Conservation (phyloP, 1,284 basidiomycete genomes). For the Naganishia sp. region DNA sequence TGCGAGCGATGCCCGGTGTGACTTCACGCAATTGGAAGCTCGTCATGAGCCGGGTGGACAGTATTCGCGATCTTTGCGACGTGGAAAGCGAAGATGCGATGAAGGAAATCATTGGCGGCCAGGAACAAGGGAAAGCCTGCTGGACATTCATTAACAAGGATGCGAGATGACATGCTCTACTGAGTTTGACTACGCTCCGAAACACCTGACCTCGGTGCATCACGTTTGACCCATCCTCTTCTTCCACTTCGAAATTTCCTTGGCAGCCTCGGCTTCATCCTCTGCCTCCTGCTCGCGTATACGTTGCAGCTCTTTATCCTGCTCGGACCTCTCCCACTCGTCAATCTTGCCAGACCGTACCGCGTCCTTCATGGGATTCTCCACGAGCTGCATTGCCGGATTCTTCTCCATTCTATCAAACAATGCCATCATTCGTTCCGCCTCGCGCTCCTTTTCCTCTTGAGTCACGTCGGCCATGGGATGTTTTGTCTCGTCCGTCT, state of each 20-base stretch:
- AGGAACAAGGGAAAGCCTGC: slow-evolving; percentile 30
- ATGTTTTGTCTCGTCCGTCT: slow-evolving; percentile 7
- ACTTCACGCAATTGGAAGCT: slow-evolving; percentile 81
- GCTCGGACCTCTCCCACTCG: slow-evolving; percentile 41
- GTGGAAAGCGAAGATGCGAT: slow-evolving; percentile 57
- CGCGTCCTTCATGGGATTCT: slow-evolving; percentile 71
- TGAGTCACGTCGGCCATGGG: slow-evolving; percentile 69
- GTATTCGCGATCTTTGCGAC: slow-evolving; percentile 73
- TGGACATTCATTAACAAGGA: slow-evolving; percentile 21
- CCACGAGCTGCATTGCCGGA: slow-evolving; percentile 47
- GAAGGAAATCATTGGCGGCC: slow-evolving; percentile 26
- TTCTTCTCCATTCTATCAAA: slow-evolving; percentile 82
- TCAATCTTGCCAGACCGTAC: slow-evolving; percentile 61
- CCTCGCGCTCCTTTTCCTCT: slow-evolving; percentile 87
- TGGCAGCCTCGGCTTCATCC: slow-evolving; percentile 48
- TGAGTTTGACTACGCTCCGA: too few species aligned
- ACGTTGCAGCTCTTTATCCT: slow-evolving; percentile 38
- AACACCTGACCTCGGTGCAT: background rate
- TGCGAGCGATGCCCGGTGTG: slow-evolving; percentile 63
- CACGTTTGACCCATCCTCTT: slow-evolving; percentile 36
- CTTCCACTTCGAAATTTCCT: slow-evolving; percentile 47
- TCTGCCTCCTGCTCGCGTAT: slow-evolving; percentile 39
- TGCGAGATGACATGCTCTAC: background rate
- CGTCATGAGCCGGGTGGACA: slow-evolving; percentile 76
- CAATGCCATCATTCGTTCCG: slow-evolving; percentile 82